Evolutionary conservation across 176 grass and related monocot species (phyloP), one percentile per base, ranked within the genome.

Genomic region (Oryza meridionalis): DNA sequence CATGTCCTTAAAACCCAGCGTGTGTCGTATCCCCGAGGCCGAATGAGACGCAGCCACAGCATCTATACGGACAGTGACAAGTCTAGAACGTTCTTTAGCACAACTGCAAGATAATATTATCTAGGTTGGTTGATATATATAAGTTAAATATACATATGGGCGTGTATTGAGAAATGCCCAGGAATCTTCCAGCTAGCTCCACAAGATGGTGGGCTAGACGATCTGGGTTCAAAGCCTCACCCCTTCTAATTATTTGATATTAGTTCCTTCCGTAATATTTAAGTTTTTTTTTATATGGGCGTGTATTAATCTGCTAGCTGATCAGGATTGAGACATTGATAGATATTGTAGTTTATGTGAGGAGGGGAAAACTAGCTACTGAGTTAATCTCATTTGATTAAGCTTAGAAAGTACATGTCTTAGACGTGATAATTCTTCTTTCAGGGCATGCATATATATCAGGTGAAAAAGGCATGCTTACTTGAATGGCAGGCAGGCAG

Each of bases 1-100:
- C 77, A 85, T 81, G 82, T 77, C 88, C 88, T 89, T 81, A 72
- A 85, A 82, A 24, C 33, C 46, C 58, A 7, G 44, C 78, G 77
- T 25, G 83, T 86, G 82, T 85, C 44, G 14, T 10, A 24, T 24
- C 0, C 37, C 29, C 29, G 29, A 44, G 40, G 25, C n/a, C 24
- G 9, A 21, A 35, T 27, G 25, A 49, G 51, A 69, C 26, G 19
- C 73, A 27, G 29, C 40, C 86, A 77, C 79, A 78, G 82, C 77
- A 55, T 70, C 33, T 35, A 13, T 59, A 24, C 11, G 58, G 11
- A 62, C 58, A 24, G 58, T 62, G 58, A 44, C 71, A 17, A 86
- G 19, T 62, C 59, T 38, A 25, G 72, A 17, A n/a, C 65, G 51
- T 78, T 67, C 22, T 66, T 14, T 64, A 49, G 33, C 33, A 66